Base-by-base conservation (phyloP, 106 monocot genomes). In the Dactylorhiza incarnata region DNA sequence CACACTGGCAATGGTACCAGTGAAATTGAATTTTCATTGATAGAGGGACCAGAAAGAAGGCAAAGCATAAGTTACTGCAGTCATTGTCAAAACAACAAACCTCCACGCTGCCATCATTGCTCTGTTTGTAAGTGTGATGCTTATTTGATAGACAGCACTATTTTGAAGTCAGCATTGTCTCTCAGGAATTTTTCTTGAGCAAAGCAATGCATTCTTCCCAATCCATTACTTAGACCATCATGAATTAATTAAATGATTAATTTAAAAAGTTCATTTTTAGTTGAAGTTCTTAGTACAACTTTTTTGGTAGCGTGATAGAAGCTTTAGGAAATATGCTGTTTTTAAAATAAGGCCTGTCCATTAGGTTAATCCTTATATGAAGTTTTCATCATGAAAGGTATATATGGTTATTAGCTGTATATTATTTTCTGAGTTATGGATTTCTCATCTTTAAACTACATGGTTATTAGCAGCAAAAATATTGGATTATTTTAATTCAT, bases 71-170 rank as follows among this genome's bases (percentile, higher is more conserved):
- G 84, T 75, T 90, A 87, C 58, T 95, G 95, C 77, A 82, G 52
- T 69, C 81, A 80, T 20, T 95, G 95, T 75, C 88, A 89, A 85
- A 85, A 87, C 76, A 59, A 72, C 80, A 95, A 93, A 81, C 95
- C 95, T 75, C 93, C 90, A 52, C 88, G 95, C 62, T 90, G 95
- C 54, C 95, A 95, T 82, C 95, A 95, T 76, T 95, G 95, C 76
- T 95, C 95, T 80, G 79, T 95, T 48, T 95, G 92, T 95, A 85
- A 89, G 87, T 81, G 16, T 66, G 6, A 10, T 20, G 65, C 13
- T 78, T 68, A 73, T 13, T 58, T 67, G 53, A 50, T 19, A 13
- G 49, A 49, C 37, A 6, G 17, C 24, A 72, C 49, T 62, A 44
- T 10, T 50, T 48, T 71, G 52, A 48, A 73, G 37, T 9, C 37